Evolutionary conservation across 164 flowering plant genomes (phyloP), one percentile per base, ranked within the genome.

Genomic region (Tinospora cordifolia): DNA sequence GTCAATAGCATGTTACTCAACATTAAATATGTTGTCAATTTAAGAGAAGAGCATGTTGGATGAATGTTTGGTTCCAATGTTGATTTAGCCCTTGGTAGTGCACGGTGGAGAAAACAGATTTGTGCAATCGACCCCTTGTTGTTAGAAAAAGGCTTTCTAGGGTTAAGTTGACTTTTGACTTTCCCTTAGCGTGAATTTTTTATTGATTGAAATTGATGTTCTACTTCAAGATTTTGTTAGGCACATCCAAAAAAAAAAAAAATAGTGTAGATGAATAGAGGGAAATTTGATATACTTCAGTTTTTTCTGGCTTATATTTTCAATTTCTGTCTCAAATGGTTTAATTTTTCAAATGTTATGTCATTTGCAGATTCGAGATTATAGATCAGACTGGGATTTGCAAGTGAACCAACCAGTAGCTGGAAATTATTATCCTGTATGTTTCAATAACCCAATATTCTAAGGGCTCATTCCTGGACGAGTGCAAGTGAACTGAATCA

Each of bases 361-460:
- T 71, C 17, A 63, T 71, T 58, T 80, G 77, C 94, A 93, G 98
- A 80, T 91, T 79, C 93, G 90, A 59, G 93, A 91, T 77, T 83
- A 85, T 73, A 86, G 98, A 80, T 63, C 77, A 59, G 98, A 93
- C 70, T 93, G 98, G 98, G 79, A 91, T 68, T 79, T 91, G 69
- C 76, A 90, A 83, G 92, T 89, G 65, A 81, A 88, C 80, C 90
- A 93, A 81, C 97, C 90, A 38, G 71, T 85, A 79, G 90, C 98
- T 67, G 98, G 97, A 83, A 93, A 93, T 75, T 93, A 91, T 79
- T 93, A 91, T 76, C 98, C 97, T 3, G 98, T 91, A 86, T 70
- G 93, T 84, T 66, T 25, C 19, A 25, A 25, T 24, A 54, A 54
- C 47, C 47, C 9, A 44, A 7, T 6, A 44, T 44, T 44, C 47